These are phyloP conservation scores for Penicillium parvum DNA, from an alignment of 495 filamentous ascomycete genomes.

Conservation along the genomic window DNA sequence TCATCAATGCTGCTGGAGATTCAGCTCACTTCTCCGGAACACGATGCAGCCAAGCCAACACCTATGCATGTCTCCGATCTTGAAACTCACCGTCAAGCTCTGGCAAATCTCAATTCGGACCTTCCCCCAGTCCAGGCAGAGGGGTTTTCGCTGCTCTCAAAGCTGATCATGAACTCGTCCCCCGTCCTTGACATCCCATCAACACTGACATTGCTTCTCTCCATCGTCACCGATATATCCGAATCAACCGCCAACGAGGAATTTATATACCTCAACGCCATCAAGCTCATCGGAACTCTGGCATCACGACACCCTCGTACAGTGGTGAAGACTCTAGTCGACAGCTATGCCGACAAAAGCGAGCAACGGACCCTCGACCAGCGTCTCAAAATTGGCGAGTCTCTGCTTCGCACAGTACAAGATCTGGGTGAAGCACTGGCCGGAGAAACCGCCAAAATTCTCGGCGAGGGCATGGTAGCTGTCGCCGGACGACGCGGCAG, in stretches of 20 bases:
- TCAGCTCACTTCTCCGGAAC: constrained; percentile 52
- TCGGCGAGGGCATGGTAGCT: constrained; percentile 59
- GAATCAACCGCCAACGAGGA: constrained; percentile 51
- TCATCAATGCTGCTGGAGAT: constrained; percentile 53
- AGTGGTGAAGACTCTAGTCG: constrained; percentile 60
- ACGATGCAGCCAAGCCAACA: constrained; percentile 33
- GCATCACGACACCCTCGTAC: constrained; percentile 61
- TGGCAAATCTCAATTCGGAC: constrained; percentile 70
- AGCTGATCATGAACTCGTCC: constrained; percentile 56
- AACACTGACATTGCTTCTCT: constrained; percentile 61
- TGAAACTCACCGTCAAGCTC: constrained; percentile 64
- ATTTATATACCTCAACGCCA: constrained; percentile 68
- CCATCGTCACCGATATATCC: constrained; percentile 55
- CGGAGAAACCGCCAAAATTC: constrained; percentile 50
- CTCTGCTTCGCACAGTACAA: constrained; percentile 64
- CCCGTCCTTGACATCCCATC: constrained; percentile 67
- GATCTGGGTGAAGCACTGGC: constrained; percentile 58
- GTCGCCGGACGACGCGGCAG: constrained; percentile 60
- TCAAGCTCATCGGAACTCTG: constrained; percentile 64
- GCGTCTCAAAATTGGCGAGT: constrained; percentile 69
- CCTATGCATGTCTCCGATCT: constrained; percentile 55
- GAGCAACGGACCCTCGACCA: constrained; percentile 59
- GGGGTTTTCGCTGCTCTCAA: constrained; percentile 66
- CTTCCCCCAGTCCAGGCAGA: constrained; percentile 74
- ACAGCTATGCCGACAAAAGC: constrained; percentile 61